Base-by-base conservation (phyloP, 306 rosid genomes). In the Cercis canadensis region DNA sequence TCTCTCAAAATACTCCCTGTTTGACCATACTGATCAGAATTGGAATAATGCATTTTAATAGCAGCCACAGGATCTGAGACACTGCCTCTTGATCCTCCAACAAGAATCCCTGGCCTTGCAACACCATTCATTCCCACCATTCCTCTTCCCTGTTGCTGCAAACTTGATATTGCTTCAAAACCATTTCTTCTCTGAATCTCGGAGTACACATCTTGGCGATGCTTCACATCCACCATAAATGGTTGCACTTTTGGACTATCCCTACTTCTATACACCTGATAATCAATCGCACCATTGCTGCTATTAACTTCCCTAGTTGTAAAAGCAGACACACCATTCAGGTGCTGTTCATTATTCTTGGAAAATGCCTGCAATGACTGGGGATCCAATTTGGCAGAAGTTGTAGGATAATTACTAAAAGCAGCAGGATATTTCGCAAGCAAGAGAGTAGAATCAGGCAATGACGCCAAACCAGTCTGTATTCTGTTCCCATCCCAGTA, bases 31-130 rank as follows among this genome's bases (percentile, higher is more conserved):
- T 83, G 89, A 8, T 88, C 89, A 3, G 88, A 70, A 67, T 85
- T 90, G 0, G 97, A 85, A 64, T 84, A 91, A 74, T 82, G 99
- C 91, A 87, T 85, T 79, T 89, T 95, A 47, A 89, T 85, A 39
- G 99, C 99, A 24, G 96, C 96, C 85, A 92, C 96, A 0, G 96
- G 89, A 81, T 95, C 99, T 0, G 96, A 85, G 63, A 89, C 92
- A 21, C 91, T 88, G 3, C 82, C 75, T 81, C 94, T 84, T 1
- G 89, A 75, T 29, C 91, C 92, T 53, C 92, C 94, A 57, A 87
- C 78, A 15, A 87, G 66, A 78, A 90, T 82, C 55, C 90, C 92
- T 14, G 93, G 85, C 76, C 94, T 88, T 11, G 89, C 92, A 36
- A 84, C 80, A 0, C 95, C 89, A 59, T 83, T 90, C 89, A 90